Evolutionary conservation across 805 yeast species (phyloP).

Genomic region (Wickerhamomyces subpelliculosus): DNA sequence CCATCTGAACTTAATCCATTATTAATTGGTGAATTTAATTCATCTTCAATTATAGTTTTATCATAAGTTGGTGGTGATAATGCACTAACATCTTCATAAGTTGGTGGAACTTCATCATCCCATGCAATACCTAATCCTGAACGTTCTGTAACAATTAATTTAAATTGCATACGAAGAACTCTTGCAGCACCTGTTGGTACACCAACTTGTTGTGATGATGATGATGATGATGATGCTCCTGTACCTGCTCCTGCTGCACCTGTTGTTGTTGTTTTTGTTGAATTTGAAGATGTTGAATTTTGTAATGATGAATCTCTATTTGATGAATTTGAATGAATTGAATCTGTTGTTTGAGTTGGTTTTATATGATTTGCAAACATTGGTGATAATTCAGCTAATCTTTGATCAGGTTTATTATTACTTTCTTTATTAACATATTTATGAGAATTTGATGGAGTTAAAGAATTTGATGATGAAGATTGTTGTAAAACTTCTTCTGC

Average conservation of each 20-base stretch:
- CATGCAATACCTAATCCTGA: constrained; percentile 95
- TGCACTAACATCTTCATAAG: constrained; percentile 77
- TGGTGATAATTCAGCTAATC: constrained; percentile 38
- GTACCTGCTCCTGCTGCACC: background rate
- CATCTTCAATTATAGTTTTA: constrained; percentile 19
- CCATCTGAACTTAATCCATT: constrained; percentile 2
- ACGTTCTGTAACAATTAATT: constrained; percentile 74
- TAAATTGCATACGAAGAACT: constrained; percentile 91
- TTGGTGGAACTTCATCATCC: constrained; percentile 99
- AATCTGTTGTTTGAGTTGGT: constrained; percentile 11
- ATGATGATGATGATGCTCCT: background rate
- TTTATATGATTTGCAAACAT: constrained; percentile 31
- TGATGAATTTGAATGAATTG: constrained; percentile 12
- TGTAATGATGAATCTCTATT: constrained; percentile 4
- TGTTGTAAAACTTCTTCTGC: constrained; percentile 75
- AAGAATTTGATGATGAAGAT: constrained; percentile 25
- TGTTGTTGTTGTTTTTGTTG: constrained; percentile 1
- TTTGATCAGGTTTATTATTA: constrained; percentile 25
- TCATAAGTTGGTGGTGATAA: constrained; percentile 83
- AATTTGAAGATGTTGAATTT: background rate
- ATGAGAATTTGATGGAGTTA: constrained; percentile 20
- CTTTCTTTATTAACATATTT: constrained; percentile 5
- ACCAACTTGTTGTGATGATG: constrained; percentile 33
- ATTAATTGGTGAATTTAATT: constrained; percentile 2
- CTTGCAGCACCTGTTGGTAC: constrained; percentile 94